Percentiles rank a stretch among this genome's conserved stretches.
Conservation (phyloP, 805 yeast genomes). For the Osmozyma mogii region DNA sequence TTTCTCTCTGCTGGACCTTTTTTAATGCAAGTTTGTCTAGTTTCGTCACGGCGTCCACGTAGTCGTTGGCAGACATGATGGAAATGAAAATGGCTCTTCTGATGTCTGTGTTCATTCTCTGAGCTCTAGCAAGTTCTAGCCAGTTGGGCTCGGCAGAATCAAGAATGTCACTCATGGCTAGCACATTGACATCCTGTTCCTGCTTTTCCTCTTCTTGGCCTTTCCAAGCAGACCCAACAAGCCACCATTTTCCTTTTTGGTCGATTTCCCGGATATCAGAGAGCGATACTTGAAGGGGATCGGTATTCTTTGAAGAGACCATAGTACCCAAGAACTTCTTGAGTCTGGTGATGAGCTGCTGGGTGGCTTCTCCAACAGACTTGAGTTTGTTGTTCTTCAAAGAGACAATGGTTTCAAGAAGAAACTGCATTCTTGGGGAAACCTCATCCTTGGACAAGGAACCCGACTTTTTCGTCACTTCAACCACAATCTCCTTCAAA, state of each 20-base stretch:
- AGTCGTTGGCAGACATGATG: constrained; percentile 92
- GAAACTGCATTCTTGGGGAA: constrained; percentile 66
- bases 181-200: constrained; percentile 29
- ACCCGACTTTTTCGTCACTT: constrained; percentile 40
- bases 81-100: constrained; percentile 91
- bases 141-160: constrained; percentile 78
- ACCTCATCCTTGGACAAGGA: constrained; percentile 26
- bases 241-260: constrained; percentile 96
- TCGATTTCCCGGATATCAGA: constrained; percentile 74
- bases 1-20: constrained; percentile 74
- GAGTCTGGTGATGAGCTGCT: constrained; percentile 47
- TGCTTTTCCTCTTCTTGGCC: constrained; percentile 37
- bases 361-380: constrained; percentile 38
- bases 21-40: constrained; percentile 74
- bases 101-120: constrained; percentile 92
- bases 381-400: constrained; percentile 80
- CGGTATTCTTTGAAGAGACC: constrained; percentile 40
- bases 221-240: constrained; percentile 96
- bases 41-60: constrained; percentile 76
- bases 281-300: constrained; percentile 77
- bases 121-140: constrained; percentile 76
- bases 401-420: constrained; percentile 78
- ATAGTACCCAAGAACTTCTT: constrained; percentile 57
- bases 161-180: constrained; percentile 49
- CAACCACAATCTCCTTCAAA: constrained; percentile 65